phyloP scores from a whole-genome alignment of 73 alveolate species.

The Tetrahymena borealis region DNA sequence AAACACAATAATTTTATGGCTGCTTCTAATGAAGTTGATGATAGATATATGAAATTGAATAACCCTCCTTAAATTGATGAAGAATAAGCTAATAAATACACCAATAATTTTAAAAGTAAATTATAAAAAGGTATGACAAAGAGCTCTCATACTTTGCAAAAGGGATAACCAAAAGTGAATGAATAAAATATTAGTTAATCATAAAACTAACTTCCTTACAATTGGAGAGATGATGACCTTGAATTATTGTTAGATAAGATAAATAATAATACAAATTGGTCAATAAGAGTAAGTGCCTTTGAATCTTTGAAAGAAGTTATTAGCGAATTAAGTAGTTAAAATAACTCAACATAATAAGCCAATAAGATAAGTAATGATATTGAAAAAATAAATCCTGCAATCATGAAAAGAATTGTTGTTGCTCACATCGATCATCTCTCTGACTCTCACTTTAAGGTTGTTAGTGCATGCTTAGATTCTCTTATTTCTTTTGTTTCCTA shows the following conservation, averaged over 20 bases:
- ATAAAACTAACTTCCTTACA: not conserved
- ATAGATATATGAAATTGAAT: not conserved
- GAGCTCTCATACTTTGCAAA: not conserved
- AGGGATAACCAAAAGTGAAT: not conserved
- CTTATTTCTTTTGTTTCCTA: not conserved
- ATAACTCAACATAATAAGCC: not conserved
- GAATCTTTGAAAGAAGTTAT: not conserved
- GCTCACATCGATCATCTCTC: not conserved
- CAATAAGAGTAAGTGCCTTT: not conserved
- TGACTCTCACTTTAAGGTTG: not conserved
- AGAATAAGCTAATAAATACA: not conserved
- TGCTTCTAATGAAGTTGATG: not conserved
- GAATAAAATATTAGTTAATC: not conserved
- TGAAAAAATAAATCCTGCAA: not conserved
- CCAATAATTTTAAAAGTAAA: not conserved
- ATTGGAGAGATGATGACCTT: not conserved
- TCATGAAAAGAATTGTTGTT: not conserved
- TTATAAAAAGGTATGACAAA: not conserved
- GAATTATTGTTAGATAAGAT: not conserved
- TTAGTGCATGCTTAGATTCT: not conserved
- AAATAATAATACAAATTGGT: not conserved
- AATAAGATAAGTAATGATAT: not conserved
- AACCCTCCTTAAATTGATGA: not conserved
- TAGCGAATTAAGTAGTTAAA: not conserved
- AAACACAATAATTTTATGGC: not conserved